These are phyloP conservation scores for Adansonia digitata DNA, from an alignment of 345 rosid genomes.

Conservation along the genomic window DNA sequence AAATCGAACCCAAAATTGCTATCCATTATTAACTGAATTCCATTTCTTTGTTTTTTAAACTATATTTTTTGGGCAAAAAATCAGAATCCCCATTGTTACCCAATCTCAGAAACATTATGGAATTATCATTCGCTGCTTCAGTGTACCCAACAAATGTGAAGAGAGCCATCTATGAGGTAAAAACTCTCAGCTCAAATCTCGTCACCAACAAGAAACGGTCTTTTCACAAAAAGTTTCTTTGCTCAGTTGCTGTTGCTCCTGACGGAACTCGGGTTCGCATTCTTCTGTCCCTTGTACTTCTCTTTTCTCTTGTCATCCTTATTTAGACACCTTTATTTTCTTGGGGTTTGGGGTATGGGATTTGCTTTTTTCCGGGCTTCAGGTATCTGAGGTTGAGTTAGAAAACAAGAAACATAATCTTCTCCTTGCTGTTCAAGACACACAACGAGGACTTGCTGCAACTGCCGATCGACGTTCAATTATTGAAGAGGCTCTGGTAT, in stretches of 20 bases:
- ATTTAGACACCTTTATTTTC: background rate
- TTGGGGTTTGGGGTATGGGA: background rate
- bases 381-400: slow-evolving; percentile 53
- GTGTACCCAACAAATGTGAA: slow-evolving; percentile 27
- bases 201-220: slow-evolving; percentile 16
- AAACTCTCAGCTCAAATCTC: slow-evolving; percentile 19
- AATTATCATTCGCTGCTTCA: slow-evolving; percentile 41
- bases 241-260: slow-evolving; percentile 41
- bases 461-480: slow-evolving; percentile 68
- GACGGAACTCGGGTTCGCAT: slow-evolving; percentile 33
- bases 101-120: slow-evolving; percentile 13
- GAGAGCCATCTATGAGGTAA: slow-evolving; percentile 20
- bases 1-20: background rate
- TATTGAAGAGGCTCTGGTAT: slow-evolving; percentile 83
- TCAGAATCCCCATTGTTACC: background rate
- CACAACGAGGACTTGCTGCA: slow-evolving; percentile 58
- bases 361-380: slow-evolving; percentile 21
- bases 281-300: slow-evolving; percentile 8
- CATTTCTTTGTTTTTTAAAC: background rate
- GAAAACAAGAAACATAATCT: slow-evolving; percentile 67
- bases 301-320: background rate
- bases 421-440: slow-evolving; percentile 64
- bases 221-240: slow-evolving; percentile 27
- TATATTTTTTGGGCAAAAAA: background rate
- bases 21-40: background rate